Conservation (phyloP, 2,329 filamentous ascomycete species). For the Colletotrichum chlorophyti region DNA sequence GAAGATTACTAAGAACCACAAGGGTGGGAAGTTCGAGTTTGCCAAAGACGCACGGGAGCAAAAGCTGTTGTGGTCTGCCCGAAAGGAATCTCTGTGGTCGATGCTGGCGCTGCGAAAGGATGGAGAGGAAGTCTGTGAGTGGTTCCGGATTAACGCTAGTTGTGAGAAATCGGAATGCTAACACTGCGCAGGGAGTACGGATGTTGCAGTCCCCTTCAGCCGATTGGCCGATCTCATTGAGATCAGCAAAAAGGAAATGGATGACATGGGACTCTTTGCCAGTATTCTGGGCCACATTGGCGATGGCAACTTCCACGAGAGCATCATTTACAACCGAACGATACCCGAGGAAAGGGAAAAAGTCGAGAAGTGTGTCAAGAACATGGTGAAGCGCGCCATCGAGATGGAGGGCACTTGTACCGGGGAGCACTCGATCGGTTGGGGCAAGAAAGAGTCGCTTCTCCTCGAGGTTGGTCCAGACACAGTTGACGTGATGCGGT, state of each 20-base stretch:
- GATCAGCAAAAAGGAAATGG: conserved; percentile 87
- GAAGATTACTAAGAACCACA: conserved; percentile 69
- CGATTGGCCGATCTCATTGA: conserved; percentile 78
- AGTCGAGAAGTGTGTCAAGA: conserved; percentile 82
- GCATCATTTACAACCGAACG: conserved; percentile 83
- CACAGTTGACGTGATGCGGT: conserved; percentile 84
- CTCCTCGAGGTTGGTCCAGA: conserved; percentile 80
- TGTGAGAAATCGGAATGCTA: neutral
- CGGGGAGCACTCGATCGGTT: conserved; percentile 84
- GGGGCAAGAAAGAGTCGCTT: conserved; percentile 84
- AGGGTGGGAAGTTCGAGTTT: conserved; percentile 76
- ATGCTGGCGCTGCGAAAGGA: conserved; percentile 74
- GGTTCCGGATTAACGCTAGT: conserved; percentile 30
- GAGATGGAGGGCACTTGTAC: conserved; percentile 96
- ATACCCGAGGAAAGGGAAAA: conserved; percentile 74
- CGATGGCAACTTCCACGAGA: conserved; percentile 94
- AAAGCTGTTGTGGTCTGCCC: conserved; percentile 78
- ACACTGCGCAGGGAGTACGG: conserved; percentile 69
- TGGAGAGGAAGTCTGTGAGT: conserved; percentile 75
- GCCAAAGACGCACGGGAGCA: conserved; percentile 75
- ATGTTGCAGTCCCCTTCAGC: conserved; percentile 83
- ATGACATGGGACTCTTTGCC: conserved; percentile 84
- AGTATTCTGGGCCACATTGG: conserved; percentile 90
- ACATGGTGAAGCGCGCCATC: conserved; percentile 89
- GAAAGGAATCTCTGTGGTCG: conserved; percentile 86